Evolutionary conservation across 495 filamentous ascomycete species (phyloP).

Genomic region (Cercophora sp.): DNA sequence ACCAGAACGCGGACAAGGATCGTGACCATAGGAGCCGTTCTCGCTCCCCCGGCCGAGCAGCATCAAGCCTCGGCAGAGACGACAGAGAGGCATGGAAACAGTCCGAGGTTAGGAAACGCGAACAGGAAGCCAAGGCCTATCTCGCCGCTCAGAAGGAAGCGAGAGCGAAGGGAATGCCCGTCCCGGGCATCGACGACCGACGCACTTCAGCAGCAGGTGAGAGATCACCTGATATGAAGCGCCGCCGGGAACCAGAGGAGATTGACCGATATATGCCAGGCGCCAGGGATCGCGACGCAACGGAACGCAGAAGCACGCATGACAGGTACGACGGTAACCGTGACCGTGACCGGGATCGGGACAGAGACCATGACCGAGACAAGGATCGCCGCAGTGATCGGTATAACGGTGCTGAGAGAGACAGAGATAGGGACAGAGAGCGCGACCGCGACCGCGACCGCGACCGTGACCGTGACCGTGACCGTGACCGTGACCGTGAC

Average conservation of each 20-base stretch:
- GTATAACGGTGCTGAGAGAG: slow-evolving; percentile 12
- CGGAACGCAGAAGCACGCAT: slow-evolving; percentile 17
- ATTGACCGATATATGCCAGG: slow-evolving; percentile 43
- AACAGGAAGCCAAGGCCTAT: slow-evolving; percentile 55
- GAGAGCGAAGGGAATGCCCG: slow-evolving; percentile 46
- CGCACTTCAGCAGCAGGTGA: slow-evolving; percentile 34
- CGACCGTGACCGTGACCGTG: slow-evolving; percentile 12
- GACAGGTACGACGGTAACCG: slow-evolving; percentile 21
- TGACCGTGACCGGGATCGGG: slow-evolving; percentile 25
- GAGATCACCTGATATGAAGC: slow-evolving; percentile 44
- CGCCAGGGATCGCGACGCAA: slow-evolving; percentile 24
- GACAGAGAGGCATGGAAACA: slow-evolving; percentile 48
- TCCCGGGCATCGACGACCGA: slow-evolving; percentile 44
- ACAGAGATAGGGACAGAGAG: slow-evolving; percentile 34
- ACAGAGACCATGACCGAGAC: slow-evolving; percentile 18
- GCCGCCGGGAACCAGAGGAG: slow-evolving; percentile 37
- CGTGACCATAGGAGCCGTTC: slow-evolving; percentile 37
- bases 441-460: slow-evolving; percentile 22
- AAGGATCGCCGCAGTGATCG: slow-evolving; percentile 14
- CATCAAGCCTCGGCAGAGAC: slow-evolving; percentile 26
- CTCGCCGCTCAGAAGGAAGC: slow-evolving; percentile 51
- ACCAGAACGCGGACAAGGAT: slow-evolving; percentile 17
- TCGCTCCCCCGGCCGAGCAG: slow-evolving; percentile 32
- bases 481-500: background rate
- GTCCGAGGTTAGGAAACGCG: slow-evolving; percentile 51